phyloP scores from a whole-genome alignment of 1,284 basidiomycete species.

The Rhizoctonia solani region DNA sequence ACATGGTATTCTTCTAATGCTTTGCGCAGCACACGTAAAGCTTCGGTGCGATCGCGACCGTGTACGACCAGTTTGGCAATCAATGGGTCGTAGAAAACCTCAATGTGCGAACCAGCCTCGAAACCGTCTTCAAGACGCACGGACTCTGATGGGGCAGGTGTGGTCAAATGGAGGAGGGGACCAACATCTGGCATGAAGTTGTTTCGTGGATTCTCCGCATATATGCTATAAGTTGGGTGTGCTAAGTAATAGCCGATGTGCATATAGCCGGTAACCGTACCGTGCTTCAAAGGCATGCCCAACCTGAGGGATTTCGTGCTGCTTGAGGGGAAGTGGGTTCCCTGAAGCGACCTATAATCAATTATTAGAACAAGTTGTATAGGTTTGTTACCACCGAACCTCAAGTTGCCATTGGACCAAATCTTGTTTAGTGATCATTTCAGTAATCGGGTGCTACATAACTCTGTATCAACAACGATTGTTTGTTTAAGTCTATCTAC shows the following conservation, averaged over 20 bases:
- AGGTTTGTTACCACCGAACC: conserved; percentile 48
- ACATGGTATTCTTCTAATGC: conserved; percentile 88
- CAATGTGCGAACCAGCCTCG: conserved; percentile 81
- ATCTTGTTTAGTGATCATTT: conserved; percentile 92
- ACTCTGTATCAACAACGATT: not conserved
- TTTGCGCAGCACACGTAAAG: conserved; percentile 74
- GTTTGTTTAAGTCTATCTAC: conserved; percentile 17
- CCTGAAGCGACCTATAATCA: conserved; percentile 79
- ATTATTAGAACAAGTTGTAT: not conserved
- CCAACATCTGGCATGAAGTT: conserved; percentile 94
- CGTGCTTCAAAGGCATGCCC: conserved; percentile 95
- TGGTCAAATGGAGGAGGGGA: conserved; percentile 76
- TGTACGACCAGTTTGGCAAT: conserved; percentile 93
- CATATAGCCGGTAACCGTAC: conserved; percentile 3
- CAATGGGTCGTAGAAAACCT: conserved; percentile 93
- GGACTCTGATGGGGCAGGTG: conserved; percentile 67
- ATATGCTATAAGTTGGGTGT: conserved; percentile 57
- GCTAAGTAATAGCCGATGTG: not conserved
- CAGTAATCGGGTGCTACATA: conserved; percentile 81
- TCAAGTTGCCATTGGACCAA: conserved; percentile 94
- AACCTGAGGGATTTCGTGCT: conserved; percentile 77
- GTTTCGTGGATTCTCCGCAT: conserved; percentile 93
- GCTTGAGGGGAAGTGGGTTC: conserved; percentile 77
- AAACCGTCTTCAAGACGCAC: conserved; percentile 93
- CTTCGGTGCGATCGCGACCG: conserved; percentile 84